Evolutionary conservation across 352 stramenopile species (phyloP).

Genomic region (Globisporangium irregulare): DNA sequence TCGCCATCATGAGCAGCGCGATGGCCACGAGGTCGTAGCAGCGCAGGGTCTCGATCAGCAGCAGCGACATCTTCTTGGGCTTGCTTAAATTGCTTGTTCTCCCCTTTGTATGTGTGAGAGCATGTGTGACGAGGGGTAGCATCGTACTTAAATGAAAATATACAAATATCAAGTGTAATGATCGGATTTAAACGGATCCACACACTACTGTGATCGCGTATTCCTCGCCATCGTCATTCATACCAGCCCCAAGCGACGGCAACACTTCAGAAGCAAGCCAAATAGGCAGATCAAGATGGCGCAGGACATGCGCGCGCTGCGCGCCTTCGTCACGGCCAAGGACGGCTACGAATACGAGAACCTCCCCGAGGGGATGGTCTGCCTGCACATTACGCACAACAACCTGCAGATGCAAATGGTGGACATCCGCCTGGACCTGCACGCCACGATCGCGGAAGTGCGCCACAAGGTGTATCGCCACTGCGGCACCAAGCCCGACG

Average conservation of each 20-base stretch:
- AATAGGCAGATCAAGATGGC: conserved; percentile 39
- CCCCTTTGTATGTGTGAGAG: not conserved
- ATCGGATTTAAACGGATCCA: conserved; percentile 26
- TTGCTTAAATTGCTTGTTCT: conserved; percentile 5
- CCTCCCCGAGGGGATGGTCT: conserved; percentile 86
- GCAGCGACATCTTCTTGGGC: conserved; percentile 23
- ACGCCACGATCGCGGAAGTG: conserved; percentile 87
- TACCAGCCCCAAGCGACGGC: conserved; percentile 1
- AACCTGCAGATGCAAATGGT: conserved; percentile 97
- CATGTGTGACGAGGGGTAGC: not conserved
- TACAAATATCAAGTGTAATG: not conserved
- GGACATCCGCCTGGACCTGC: conserved; percentile 95
- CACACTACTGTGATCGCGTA: conserved; percentile 2
- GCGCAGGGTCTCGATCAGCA: conserved; percentile 49
- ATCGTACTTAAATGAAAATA: not conserved
- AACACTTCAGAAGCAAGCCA: not conserved
- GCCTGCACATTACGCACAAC: conserved; percentile 96
- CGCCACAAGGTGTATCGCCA: conserved; percentile 94
- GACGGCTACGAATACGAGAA: conserved; percentile 85
- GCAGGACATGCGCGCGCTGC: conserved; percentile 66
- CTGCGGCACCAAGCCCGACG: conserved; percentile 92
- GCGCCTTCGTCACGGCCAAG: conserved; percentile 81
- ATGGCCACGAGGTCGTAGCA: conserved; percentile 76
- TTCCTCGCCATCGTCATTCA: not conserved
- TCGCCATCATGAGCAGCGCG: conserved; percentile 44